phyloP scores from a whole-genome alignment of 2,329 filamentous ascomycete species.

The Colletotrichum tropicale region DNA sequence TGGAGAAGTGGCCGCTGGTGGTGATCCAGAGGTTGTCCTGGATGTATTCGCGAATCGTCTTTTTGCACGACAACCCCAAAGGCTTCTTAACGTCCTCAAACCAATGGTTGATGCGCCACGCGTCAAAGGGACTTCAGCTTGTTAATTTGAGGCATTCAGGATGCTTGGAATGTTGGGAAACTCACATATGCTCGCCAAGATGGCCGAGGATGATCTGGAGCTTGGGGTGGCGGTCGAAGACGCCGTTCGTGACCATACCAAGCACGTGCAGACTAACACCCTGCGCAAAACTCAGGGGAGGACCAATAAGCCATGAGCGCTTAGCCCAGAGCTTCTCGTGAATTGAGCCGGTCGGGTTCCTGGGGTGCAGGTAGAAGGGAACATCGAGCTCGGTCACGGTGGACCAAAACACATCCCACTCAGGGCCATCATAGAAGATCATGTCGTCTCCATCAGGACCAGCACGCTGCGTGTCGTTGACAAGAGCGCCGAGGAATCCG shows the following conservation, averaged over 20 bases:
- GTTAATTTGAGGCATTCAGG: too few species aligned
- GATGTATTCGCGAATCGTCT: neutral
- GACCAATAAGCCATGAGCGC: neutral
- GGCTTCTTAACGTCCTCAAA: neutral
- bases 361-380: neutral
- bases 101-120: neutral
- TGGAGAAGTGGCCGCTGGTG: neutral
- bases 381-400: neutral
- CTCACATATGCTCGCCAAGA: neutral
- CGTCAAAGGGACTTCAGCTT: rapidly evolving
- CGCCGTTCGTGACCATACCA: neutral
- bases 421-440: neutral
- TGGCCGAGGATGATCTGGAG: neutral
- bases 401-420: neutral
- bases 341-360: neutral
- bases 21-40: neutral
- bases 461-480: neutral
- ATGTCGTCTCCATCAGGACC: neutral
- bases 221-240: neutral
- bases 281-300: neutral
- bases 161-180: too few species aligned
- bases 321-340: neutral
- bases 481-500: constrained; percentile 62
- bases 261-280: neutral
- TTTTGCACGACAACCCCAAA: neutral